Base-by-base conservation (phyloP, 1,284 basidiomycete genomes). In the Irpex lacteus region DNA sequence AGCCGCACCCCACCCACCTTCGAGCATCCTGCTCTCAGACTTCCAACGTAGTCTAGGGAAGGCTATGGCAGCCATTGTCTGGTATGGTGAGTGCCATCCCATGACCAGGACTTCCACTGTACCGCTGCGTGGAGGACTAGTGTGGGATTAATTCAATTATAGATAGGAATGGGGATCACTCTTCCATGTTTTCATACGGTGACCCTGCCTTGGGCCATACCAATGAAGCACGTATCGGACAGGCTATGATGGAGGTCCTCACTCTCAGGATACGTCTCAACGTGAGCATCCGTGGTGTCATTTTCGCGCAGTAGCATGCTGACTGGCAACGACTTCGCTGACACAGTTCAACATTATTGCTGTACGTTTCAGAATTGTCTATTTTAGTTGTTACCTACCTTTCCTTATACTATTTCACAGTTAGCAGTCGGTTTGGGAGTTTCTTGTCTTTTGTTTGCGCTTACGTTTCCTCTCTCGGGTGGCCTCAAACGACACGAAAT, bases 31-130 rank as follows among this genome's bases (percentile, higher is more conserved):
- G 32, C 21, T 11, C 49, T 36, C 57, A 18, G 50, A 52, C 11
- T 52, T 52, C 50, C 50, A 52, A 5, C 13, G 8, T 21, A 52
- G 50, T 21, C 6, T 53, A 26, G 19, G 15, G n/a, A 53, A 19
- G 19, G 50, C 50, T 15, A 11, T 53, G 4, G 50, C 50, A 7
- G 50, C 50, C 8, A 19, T 53, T 18, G 19, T 53, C 3, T 65
- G 63, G 63, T 65, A 59, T 19, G 54, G 63, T 65, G 34, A 26
- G 60, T 53, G 19, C 15, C 8, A 18, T 52, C 19, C 32, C 32
- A 32, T 32, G 32, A 32, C 32, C 32, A 32, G 3, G 32, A 32
- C 32, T 32, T 32, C 32, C 2, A 32, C 32, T 32, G 32, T 32
- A 32, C 32, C 5, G 32, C 32, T 32, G 32, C 32, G 32, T 32